Evolutionary conservation across 495 filamentous ascomycete species (phyloP).

Genomic region (Neurospora tetrasperma): DNA sequence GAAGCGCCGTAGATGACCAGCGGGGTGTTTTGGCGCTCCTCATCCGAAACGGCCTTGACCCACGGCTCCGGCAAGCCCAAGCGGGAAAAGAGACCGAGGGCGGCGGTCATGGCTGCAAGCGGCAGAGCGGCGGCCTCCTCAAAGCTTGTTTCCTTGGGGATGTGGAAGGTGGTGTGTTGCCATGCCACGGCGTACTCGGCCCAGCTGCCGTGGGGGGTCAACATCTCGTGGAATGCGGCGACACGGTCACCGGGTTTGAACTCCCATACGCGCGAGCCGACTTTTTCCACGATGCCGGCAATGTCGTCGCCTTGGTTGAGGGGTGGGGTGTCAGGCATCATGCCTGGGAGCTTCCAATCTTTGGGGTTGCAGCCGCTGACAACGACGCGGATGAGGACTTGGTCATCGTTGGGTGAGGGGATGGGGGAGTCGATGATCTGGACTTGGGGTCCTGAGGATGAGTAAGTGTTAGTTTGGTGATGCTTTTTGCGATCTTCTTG

Average conservation of each 20-base stretch:
- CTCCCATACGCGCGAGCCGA: conserved; percentile 50
- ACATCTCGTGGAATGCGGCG: conserved; percentile 54
- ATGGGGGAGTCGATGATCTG: conserved; percentile 54
- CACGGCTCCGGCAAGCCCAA: conserved; percentile 58
- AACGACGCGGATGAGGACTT: conserved; percentile 62
- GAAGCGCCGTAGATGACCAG: conserved; percentile 54
- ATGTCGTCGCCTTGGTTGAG: conserved; percentile 63
- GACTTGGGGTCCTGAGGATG: conserved; percentile 36
- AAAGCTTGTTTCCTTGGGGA: conserved; percentile 53
- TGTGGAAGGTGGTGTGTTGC: conserved; percentile 57
- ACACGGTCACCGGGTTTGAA: conserved; percentile 62
- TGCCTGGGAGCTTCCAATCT: conserved; percentile 54
- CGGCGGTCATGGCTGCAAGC: conserved; percentile 65
- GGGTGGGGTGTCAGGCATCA: not conserved
- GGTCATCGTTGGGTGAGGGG: conserved; percentile 46
- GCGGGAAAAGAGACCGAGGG: conserved; percentile 48
- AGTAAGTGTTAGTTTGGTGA: not conserved
- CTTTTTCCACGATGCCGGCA: conserved; percentile 53
- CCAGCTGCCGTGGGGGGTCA: conserved; percentile 46
- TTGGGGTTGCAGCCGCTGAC: conserved; percentile 68
- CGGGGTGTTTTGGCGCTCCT: conserved; percentile 27
- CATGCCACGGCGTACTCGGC: conserved; percentile 62
- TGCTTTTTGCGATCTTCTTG: not conserved
- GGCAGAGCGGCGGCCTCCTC: conserved; percentile 67
- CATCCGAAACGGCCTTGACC: conserved; percentile 23